Evolutionary conservation across 805 yeast species (phyloP).

Genomic region (Myxozyma sirexii): DNA sequence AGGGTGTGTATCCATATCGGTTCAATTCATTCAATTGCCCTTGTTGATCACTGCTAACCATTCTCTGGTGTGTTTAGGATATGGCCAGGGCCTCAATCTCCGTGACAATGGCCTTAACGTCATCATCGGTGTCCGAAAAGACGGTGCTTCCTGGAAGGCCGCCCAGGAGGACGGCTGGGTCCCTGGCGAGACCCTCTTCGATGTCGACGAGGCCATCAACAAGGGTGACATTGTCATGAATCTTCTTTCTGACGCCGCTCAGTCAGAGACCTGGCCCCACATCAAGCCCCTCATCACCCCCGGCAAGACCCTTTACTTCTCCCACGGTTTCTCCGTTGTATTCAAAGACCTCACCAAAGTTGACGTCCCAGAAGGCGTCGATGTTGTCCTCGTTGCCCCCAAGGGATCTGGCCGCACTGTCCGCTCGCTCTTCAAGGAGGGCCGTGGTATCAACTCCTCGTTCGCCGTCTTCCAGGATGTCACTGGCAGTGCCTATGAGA

Average conservation of each 20-base stretch:
- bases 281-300: conserved; percentile 90
- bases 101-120: conserved; percentile 99
- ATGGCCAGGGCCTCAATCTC: conserved; percentile 99
- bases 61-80: conserved; percentile 45
- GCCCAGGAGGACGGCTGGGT: conserved; percentile 99
- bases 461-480: conserved; percentile 99
- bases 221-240: conserved; percentile 96
- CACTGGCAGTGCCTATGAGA: conserved; percentile 98
- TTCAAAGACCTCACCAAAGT: conserved; percentile 97
- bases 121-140: conserved; percentile 95
- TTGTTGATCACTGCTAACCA: too few species aligned
- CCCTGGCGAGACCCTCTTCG: conserved; percentile 97
- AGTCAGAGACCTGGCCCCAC: conserved; percentile 93
- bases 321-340: conserved; percentile 99
- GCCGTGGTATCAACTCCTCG: conserved; percentile 99
- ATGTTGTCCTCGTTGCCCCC: conserved; percentile 98
- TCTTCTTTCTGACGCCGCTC: conserved; percentile 98
- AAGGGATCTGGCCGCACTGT: conserved; percentile 99
- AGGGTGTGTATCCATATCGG: conserved; percentile 73
- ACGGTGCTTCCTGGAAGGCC: conserved; percentile 99
- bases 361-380: conserved; percentile 91
- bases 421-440: conserved; percentile 98
- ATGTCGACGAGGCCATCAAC: conserved; percentile 87
- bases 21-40: too few species aligned
- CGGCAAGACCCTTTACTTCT: conserved; percentile 97